Conservation (phyloP, 2,329 filamentous ascomycete genomes). For the Xylaria sp. region DNA sequence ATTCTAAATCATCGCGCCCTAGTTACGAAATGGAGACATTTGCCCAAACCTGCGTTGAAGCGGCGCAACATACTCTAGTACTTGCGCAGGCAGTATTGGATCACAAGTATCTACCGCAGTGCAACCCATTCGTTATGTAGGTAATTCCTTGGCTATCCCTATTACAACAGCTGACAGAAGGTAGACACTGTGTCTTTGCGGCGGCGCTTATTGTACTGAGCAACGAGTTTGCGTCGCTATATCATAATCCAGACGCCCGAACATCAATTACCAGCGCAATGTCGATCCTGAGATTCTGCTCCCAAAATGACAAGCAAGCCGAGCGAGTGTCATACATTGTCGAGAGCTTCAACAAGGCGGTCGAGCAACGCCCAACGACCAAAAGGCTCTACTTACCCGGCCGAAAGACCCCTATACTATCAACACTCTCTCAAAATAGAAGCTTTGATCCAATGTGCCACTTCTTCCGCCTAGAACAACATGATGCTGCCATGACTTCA, state of each 20-base stretch:
- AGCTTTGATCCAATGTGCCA: conserved; percentile 46
- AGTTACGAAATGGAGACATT: conserved; percentile 57
- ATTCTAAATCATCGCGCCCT: conserved; percentile 46
- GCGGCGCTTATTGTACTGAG: conserved; percentile 65
- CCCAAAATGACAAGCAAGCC: conserved; percentile 61
- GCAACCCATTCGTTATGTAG: conserved; percentile 68
- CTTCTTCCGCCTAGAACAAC: conserved; percentile 44
- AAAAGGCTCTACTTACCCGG: conserved; percentile 44
- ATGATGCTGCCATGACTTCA: conserved; percentile 34
- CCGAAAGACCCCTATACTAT: conserved; percentile 45
- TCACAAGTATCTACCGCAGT: conserved; percentile 58
- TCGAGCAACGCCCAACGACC: conserved; percentile 46
- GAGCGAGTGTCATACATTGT: conserved; percentile 62
- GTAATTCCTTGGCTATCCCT: conserved; percentile 41
- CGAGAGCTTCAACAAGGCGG: conserved; percentile 58
- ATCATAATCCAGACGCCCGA: conserved; percentile 56
- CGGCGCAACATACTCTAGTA: conserved; percentile 61
- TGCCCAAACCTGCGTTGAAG: conserved; percentile 62
- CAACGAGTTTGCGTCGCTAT: conserved; percentile 66
- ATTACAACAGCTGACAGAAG: conserved; percentile 30
- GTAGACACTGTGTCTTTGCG: conserved; percentile 67
- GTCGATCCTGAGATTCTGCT: conserved; percentile 61
- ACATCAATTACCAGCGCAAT: conserved; percentile 57
- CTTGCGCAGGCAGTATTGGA: conserved; percentile 59
- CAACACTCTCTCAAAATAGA: conserved; percentile 44